Evolutionary conservation across 441 rosid genomes (phyloP).

Genomic region (Manihot esculenta): DNA sequence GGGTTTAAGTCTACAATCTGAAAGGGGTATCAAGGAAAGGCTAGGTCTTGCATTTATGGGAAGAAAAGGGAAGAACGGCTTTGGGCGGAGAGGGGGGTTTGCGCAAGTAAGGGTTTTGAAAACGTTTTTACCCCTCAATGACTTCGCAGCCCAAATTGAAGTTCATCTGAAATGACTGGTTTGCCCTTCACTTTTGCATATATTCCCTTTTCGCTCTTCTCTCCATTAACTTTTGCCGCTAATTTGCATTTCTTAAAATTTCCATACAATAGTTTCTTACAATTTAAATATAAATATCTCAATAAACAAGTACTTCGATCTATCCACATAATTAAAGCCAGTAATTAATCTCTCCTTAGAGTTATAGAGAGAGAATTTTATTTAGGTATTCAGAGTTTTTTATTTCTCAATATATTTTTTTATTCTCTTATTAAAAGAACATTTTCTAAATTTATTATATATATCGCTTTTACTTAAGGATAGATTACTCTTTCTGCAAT

Average conservation of each 20-base stretch:
- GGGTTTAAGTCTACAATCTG: not conserved
- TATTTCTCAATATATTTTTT: no score
- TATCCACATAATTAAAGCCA: no score
- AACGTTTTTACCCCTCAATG: constrained; percentile 22
- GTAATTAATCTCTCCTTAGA: no score
- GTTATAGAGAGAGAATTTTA: no score
- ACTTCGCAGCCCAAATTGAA: not conserved
- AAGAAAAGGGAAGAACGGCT: constrained; percentile 19
- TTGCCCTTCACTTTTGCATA: constrained; percentile 19
- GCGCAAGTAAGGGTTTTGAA: constrained; percentile 35
- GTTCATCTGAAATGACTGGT: not conserved
- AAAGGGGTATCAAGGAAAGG: constrained; percentile 1
- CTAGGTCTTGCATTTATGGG: constrained; percentile 41
- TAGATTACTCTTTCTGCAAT: no score
- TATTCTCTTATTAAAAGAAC: no score
- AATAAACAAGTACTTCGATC: no score
- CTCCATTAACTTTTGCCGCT: not conserved
- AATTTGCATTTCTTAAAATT: not conserved
- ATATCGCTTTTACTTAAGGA: no score
- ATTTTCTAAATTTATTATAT: no score
- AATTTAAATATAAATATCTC: no score
- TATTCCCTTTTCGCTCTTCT: not conserved
- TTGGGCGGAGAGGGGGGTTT: constrained; percentile 15
- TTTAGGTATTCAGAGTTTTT: no score
- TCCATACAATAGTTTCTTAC: no score